Conservation (phyloP, 129 eudicot species). For the Arctium minus region DNA sequence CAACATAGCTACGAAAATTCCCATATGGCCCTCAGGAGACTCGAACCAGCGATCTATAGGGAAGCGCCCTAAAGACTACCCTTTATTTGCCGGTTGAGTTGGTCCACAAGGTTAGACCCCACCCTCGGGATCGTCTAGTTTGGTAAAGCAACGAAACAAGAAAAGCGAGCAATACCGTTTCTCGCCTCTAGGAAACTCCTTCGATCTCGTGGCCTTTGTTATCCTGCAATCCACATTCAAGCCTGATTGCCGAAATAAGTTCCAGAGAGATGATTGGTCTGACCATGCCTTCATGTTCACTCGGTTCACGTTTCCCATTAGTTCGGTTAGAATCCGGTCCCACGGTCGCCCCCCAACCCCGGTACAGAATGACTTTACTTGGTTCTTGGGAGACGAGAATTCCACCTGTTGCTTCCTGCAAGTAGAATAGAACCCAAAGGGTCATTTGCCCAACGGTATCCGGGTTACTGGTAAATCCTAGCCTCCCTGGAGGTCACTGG, state of each 20-base stretch:
- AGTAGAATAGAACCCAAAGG: neutral
- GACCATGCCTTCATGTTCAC: slow-evolving; percentile 2
- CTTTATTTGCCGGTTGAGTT: neutral
- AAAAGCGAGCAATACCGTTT: slow-evolving; percentile 8
- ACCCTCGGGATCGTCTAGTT: neutral
- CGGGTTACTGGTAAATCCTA: too few relatives aligned
- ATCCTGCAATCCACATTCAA: slow-evolving; percentile 77
- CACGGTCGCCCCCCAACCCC: slow-evolving; percentile 73
- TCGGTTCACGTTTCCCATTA: slow-evolving; percentile 2
- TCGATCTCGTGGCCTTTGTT: slow-evolving; percentile 13
- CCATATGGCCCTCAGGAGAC: neutral
- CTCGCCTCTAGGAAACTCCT: slow-evolving; percentile 3
- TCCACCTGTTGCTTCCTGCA: slow-evolving; percentile 88
- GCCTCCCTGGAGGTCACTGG: too few relatives aligned
- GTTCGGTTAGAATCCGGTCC: slow-evolving; percentile 11
- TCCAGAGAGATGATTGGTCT: slow-evolving; percentile 54
- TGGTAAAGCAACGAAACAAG: neutral
- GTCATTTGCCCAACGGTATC: neutral
- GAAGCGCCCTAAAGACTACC: neutral
- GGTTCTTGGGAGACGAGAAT: slow-evolving; percentile 87
- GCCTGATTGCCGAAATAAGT: slow-evolving; percentile 75
- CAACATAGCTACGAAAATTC: too few relatives aligned
- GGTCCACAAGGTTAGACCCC: neutral
- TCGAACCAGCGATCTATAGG: neutral
- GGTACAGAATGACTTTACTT: slow-evolving; percentile 71